Evolutionary conservation across 495 filamentous ascomycete genomes (phyloP), one percentile per base, ranked within the genome.

Genomic region (Pyrenopolyporus hunteri): DNA sequence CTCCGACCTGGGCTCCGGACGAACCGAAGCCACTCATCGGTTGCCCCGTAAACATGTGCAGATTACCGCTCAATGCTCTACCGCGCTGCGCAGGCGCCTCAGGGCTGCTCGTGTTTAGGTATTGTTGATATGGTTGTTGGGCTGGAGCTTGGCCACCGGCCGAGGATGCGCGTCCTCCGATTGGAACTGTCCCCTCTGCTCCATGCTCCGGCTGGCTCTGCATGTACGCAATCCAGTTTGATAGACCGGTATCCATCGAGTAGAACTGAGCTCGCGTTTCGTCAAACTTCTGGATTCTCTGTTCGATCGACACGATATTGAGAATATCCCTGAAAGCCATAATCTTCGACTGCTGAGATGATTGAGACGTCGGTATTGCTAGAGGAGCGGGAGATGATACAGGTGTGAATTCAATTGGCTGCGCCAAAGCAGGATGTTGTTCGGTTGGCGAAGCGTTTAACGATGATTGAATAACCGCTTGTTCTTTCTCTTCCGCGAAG

Each of bases 241-340:
- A 73, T 8, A 97, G 73, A 2, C 92, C 91, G 6, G 87, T 87
- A 50, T 96, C 83, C 50, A 87, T 81, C 7, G 78, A 73, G 1
- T 88, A 87, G 59, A 90, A 91, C 48, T 90, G 85, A 11, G 79
- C 73, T 42, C 90, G 81, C 0, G 88, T 87, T 28, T 84, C 82
- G 59, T 91, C 81, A 68, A 86, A 94, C 1, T 84, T 83, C 29
- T 78, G 73, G 39, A 92, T 87, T 17, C 91, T 85, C 32, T 92
- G 88, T 19, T 79, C 66, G 0, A 82, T 64, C 4, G 81, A 77
- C 14, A 81, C 79, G 28, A 91, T 76, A 3, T 82, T 82, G 43
- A 91, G 75, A 42, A 94, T 93, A 31, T 92, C 86, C 17, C 88
- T 82, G 73, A 92, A 92, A 4, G 82, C 73, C 17, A 82, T 65